A percentile compares a stretch with the other conserved stretches of the same genome.
Conservation (phyloP, 805 yeast species). For the Candida sphagnicola region DNA sequence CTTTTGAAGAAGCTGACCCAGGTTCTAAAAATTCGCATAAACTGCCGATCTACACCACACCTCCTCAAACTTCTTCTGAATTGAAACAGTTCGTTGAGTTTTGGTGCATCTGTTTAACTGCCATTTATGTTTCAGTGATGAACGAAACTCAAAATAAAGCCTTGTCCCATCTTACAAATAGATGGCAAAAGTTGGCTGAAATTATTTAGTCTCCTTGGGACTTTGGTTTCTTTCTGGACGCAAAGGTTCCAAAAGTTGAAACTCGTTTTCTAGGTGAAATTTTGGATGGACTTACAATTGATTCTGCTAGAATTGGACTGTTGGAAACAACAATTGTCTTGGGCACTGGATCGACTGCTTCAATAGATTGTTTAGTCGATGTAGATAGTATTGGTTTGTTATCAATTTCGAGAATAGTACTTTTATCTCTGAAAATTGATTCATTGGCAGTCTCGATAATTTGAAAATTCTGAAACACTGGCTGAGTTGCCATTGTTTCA, state of each 20-base stretch:
- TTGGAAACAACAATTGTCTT: too few species aligned
- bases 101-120: slow-evolving; percentile 47
- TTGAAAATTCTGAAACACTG: too few species aligned
- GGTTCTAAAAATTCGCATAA: slow-evolving; percentile 12
- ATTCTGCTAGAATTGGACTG: too few species aligned
- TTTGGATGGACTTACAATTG: too few species aligned
- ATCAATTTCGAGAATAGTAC: too few species aligned
- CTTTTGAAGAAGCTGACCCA: slow-evolving; percentile 14
- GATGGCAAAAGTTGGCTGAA: slow-evolving; percentile 28
- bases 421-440: too few species aligned
- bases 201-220: neutral
- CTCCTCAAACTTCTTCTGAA: slow-evolving; percentile 10
- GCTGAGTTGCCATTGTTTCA: too few species aligned
- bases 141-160: slow-evolving; percentile 22
- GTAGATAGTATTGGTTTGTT: too few species aligned
- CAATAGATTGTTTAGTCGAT: too few species aligned
- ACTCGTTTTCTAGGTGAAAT: slow-evolving; percentile 1
- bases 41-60: slow-evolving; percentile 14
- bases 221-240: slow-evolving; percentile 2
- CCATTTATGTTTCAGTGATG: slow-evolving; percentile 36
- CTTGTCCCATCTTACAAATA: slow-evolving; percentile 21
- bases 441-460: too few species aligned
- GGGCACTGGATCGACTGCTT: too few species aligned
- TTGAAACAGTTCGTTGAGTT: slow-evolving; percentile 41
- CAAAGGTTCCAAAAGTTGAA: slow-evolving; percentile 3